Conservation (phyloP, 164 flowering plant genomes). For the Echeveria elegans region DNA sequence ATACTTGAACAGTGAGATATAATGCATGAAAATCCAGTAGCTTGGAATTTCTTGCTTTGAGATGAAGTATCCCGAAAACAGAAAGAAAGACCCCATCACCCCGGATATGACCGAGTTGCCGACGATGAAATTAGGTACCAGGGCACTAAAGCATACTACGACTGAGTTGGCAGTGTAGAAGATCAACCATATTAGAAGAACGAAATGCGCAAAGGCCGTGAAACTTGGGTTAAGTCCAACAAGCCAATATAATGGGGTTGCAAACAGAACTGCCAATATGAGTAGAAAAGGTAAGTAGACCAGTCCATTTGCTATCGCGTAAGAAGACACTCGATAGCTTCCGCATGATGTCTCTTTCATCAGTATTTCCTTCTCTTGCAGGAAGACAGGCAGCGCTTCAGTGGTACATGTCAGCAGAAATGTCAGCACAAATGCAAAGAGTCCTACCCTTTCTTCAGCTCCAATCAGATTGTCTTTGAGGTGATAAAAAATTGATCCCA, state of each 20-base stretch:
- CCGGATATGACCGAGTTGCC: slow-evolving; percentile 85
- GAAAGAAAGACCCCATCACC: slow-evolving; percentile 85
- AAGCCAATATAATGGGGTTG: slow-evolving; percentile 74
- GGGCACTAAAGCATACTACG: too few relatives aligned
- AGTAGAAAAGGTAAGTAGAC: slow-evolving; percentile 8
- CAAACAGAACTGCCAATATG: slow-evolving; percentile 18
- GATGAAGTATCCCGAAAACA: slow-evolving; percentile 96
- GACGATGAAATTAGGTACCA: slow-evolving; percentile 10
- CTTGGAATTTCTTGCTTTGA: slow-evolving; percentile 66
- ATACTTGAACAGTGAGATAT: slow-evolving; percentile 81
- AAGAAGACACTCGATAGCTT: background rate
- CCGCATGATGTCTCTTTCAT: background rate
- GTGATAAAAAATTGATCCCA: slow-evolving; percentile 73
- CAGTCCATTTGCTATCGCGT: background rate
- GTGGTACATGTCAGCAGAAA: background rate
- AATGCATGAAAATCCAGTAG: slow-evolving; percentile 36
- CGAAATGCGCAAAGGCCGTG: background rate
- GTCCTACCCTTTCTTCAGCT: background rate
- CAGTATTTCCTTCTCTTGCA: background rate
- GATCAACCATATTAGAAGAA: too few relatives aligned
- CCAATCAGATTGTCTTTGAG: slow-evolving; percentile 16
- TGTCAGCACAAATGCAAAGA: background rate
- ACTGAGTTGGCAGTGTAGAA: too few relatives aligned
- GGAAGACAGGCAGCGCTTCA: background rate
- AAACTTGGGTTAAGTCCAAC: slow-evolving; percentile 32